Evolutionary conservation across 2,329 filamentous ascomycete species (phyloP).

Genomic region (Pleochaeta shiraiana): DNA sequence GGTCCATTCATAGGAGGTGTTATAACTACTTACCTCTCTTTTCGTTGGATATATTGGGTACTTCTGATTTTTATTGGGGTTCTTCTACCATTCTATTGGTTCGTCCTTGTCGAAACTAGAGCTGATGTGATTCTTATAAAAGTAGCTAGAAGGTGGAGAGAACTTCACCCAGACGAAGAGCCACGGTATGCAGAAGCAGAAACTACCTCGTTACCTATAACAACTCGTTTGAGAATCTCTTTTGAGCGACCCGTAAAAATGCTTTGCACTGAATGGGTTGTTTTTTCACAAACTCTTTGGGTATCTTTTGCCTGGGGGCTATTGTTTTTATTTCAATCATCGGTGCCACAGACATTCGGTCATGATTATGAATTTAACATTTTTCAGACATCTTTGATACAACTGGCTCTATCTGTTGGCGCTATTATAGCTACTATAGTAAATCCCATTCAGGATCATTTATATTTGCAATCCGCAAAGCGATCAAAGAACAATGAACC

Average conservation of each 20-base stretch:
- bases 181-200: neutral
- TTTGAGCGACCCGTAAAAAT: constrained; percentile 19
- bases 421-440: constrained; percentile 6
- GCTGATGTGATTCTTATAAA: neutral
- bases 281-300: constrained; percentile 47
- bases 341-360: constrained; percentile 38
- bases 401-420: constrained; percentile 6
- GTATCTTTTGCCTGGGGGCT: constrained; percentile 13
- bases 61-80: neutral
- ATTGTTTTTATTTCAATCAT: constrained; percentile 7
- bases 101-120: neutral
- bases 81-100: neutral
- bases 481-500: neutral
- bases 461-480: constrained; percentile 5
- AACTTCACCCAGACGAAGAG: neutral
- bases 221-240: neutral
- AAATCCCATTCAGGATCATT: constrained; percentile 6
- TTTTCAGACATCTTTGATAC: constrained; percentile 23
- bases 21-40: constrained; percentile 35
- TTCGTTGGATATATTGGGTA: constrained; percentile 39
- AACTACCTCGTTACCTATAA: neutral
- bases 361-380: constrained; percentile 37
- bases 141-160: neutral
- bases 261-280: constrained; percentile 33
- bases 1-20: constrained; percentile 39